Conservation (phyloP, 2,329 filamentous ascomycete species). For the Talaromyces sp. region DNA sequence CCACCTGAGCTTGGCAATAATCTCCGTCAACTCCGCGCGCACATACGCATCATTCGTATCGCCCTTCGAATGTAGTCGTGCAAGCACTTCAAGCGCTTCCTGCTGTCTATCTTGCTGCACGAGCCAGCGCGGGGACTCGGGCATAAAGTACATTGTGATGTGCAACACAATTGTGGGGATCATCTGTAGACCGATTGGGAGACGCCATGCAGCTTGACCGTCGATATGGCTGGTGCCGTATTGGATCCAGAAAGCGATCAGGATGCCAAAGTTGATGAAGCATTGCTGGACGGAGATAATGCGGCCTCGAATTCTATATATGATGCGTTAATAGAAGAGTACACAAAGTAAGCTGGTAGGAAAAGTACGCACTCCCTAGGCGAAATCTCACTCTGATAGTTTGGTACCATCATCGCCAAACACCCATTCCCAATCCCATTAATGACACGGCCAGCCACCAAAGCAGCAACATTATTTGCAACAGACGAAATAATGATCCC, state of each 20-base stretch:
- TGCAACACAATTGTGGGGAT: slow-evolving; percentile 39
- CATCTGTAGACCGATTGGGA: slow-evolving; percentile 47
- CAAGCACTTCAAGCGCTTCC: slow-evolving; percentile 20
- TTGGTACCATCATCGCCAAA: slow-evolving; percentile 26
- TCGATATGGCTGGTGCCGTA: slow-evolving; percentile 14
- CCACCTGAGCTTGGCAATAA: slow-evolving; percentile 16
- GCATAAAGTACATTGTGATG: slow-evolving; percentile 31
- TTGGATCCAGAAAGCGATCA: slow-evolving; percentile 26
- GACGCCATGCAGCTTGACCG: slow-evolving; percentile 30
- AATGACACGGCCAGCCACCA: slow-evolving; percentile 32
- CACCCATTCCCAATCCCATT: slow-evolving; percentile 30
- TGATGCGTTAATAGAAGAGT: too few species aligned
- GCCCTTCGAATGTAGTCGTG: slow-evolving; percentile 16
- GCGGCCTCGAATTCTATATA: slow-evolving; percentile 20
- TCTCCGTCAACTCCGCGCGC: slow-evolving; percentile 18
- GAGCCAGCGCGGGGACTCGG: slow-evolving; percentile 16
- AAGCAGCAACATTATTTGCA: slow-evolving; percentile 27
- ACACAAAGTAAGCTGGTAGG: too few species aligned
- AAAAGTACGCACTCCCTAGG: slow-evolving; percentile 20
- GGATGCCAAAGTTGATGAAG: slow-evolving; percentile 27
- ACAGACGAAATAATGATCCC: slow-evolving; percentile 34
- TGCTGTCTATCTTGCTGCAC: slow-evolving; percentile 12
- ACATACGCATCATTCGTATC: slow-evolving; percentile 24
- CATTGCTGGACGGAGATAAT: slow-evolving; percentile 26
- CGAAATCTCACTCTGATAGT: slow-evolving; percentile 23